These are phyloP conservation scores for Trichosporon sp. DNA, from an alignment of 1,284 basidiomycete species.

Conservation along the genomic window DNA sequence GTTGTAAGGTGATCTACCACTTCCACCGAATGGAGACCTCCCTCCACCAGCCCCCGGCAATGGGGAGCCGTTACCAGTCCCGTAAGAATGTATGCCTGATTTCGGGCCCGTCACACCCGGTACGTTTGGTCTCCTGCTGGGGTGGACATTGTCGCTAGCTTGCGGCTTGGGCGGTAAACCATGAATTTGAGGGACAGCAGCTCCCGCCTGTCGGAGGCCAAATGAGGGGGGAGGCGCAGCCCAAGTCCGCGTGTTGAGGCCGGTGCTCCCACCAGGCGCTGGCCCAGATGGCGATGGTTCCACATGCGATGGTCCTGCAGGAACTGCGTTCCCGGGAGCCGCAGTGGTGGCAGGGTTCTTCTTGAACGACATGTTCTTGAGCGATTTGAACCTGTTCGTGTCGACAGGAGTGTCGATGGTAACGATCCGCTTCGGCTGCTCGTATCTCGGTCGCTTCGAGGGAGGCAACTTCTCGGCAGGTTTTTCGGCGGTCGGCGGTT, in stretches of 20 bases:
- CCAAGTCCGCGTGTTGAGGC: neutral
- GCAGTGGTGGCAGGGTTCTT: neutral
- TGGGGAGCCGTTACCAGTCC: neutral
- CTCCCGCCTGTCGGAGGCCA: neutral
- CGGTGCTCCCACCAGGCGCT: neutral
- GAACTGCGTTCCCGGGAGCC: neutral
- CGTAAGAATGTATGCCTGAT: neutral
- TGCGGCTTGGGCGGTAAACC: neutral
- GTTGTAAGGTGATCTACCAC: neutral
- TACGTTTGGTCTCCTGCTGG: neutral
- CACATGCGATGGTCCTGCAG: neutral
- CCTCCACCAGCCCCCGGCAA: neutral
- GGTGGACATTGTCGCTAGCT: neutral
- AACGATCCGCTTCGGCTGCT: conserved; percentile 24
- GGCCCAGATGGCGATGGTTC: neutral
- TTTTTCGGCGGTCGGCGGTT: neutral
- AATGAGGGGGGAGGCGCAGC: neutral
- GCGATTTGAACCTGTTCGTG: conserved; percentile 8
- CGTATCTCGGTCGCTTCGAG: conserved; percentile 21
- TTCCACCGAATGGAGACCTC: neutral
- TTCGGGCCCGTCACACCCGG: neutral
- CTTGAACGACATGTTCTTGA: conserved; percentile 1
- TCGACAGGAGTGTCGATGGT: conserved; percentile 16
- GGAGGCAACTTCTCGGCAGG: neutral
- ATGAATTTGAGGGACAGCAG: neutral